Evolutionary conservation across 805 yeast species (phyloP).

Genomic region (Suhomyces vadensis): DNA sequence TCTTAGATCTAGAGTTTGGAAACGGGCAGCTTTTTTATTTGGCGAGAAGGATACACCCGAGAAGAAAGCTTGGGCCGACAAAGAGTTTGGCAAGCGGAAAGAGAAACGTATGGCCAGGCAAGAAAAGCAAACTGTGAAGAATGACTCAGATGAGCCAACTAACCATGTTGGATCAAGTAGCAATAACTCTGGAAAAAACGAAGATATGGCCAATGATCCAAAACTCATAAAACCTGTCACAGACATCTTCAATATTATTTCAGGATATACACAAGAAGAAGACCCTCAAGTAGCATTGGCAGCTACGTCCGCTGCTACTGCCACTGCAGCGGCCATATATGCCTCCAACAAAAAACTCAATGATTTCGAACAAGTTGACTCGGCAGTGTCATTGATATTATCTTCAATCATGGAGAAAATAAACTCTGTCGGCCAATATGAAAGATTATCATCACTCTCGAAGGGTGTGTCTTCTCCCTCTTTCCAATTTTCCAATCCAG

Average conservation of each 20-base stretch:
- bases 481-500: background rate
- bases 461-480: conserved; percentile 16
- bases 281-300: conserved; percentile 34
- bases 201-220: conserved; percentile 23
- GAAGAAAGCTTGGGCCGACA: conserved; percentile 67
- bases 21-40: conserved; percentile 66
- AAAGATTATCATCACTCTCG: conserved; percentile 24
- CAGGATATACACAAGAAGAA: conserved; percentile 32
- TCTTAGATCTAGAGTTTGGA: conserved; percentile 71
- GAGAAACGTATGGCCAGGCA: conserved; percentile 48
- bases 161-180: background rate
- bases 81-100: conserved; percentile 67
- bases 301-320: conserved; percentile 39
- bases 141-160: conserved; percentile 20
- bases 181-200: conserved; percentile 16
- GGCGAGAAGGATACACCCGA: conserved; percentile 59
- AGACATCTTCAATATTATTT: conserved; percentile 39
- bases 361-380: conserved; percentile 24
- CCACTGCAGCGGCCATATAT: conserved; percentile 40
- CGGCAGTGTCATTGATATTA: conserved; percentile 24
- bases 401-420: conserved; percentile 25
- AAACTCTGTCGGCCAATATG: conserved; percentile 22
- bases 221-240: conserved; percentile 26
- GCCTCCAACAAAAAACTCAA: conserved; percentile 23
- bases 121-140: conserved; percentile 15